Conservation (phyloP, 371 early-diverging fungal species). For the Mucor sp. region DNA sequence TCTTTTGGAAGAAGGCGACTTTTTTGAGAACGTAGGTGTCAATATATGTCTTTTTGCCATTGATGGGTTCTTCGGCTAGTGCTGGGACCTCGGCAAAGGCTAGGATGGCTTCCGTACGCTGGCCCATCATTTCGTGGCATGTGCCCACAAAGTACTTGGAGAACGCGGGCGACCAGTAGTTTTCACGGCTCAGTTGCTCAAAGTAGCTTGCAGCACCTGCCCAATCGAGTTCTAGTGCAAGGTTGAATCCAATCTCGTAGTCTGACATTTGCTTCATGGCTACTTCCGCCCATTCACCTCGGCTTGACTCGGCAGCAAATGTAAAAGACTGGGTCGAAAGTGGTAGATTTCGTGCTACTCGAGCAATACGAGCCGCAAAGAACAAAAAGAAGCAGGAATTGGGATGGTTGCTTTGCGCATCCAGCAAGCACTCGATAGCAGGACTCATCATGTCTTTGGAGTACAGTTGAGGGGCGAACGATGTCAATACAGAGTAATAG, state of each 20-base stretch:
- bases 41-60: conserved; percentile 51
- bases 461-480: conserved; percentile 50
- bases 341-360: conserved; percentile 51
- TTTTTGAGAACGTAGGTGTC: conserved; percentile 59
- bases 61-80: conserved; percentile 42
- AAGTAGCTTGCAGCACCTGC: conserved; percentile 46
- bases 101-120: conserved; percentile 52
- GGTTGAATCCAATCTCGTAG: conserved; percentile 65
- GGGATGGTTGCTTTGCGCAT: conserved; percentile 56
- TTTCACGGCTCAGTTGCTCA: conserved; percentile 48
- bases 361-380: conserved; percentile 58
- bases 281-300: conserved; percentile 57
- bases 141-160: conserved; percentile 64
- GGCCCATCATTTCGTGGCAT: conserved; percentile 54
- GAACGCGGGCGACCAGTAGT: conserved; percentile 66
- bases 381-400: conserved; percentile 64
- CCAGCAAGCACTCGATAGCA: conserved; percentile 58
- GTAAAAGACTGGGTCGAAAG: conserved; percentile 58
- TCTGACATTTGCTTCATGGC: conserved; percentile 56
- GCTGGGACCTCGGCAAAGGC: conserved; percentile 49
- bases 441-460: conserved; percentile 43
- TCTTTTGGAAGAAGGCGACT: conserved; percentile 54
- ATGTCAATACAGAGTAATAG: conserved; percentile 56
- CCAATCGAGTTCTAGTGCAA: conserved; percentile 59
- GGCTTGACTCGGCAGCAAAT: conserved; percentile 53